A percentile compares a stretch with the other conserved stretches of the same genome.
These are phyloP conservation scores for Diaporthe caulivora DNA, from an alignment of 2,329 filamentous ascomycete species.

Conservation along the genomic window DNA sequence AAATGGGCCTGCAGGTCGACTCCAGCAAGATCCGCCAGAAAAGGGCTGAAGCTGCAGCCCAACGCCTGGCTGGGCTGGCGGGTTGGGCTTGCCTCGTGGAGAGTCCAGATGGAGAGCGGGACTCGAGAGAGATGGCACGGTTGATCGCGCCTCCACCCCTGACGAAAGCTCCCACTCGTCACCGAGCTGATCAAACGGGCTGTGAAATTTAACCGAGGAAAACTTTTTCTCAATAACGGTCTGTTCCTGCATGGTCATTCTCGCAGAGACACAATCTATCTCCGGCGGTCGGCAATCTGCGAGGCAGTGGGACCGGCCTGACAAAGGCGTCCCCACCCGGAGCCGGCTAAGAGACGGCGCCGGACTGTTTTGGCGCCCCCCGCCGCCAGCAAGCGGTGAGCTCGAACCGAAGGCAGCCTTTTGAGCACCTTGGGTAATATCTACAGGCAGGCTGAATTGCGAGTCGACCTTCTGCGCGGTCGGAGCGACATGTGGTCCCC, in stretches of 20 bases:
- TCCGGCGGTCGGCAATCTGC: constrained; percentile 33
- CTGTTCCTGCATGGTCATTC: not conserved
- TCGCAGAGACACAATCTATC: constrained; percentile 16
- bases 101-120: not conserved
- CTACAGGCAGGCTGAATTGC: not conserved
- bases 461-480: not conserved
- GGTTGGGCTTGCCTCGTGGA: not conserved
- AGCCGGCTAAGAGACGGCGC: constrained; percentile 26
- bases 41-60: constrained; percentile 31
- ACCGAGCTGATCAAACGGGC: constrained; percentile 10
- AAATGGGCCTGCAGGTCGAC: not conserved
- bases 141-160: constrained; percentile 27
- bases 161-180: constrained; percentile 24
- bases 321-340: constrained; percentile 4
- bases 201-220: constrained; percentile 12
- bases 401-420: not conserved
- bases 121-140: not conserved
- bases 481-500: constrained; percentile 13
- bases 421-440: not conserved
- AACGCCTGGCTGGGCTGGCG: constrained; percentile 21
- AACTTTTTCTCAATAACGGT: constrained; percentile 15
- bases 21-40: constrained; percentile 17
- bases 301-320: constrained; percentile 29
- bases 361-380: not conserved
- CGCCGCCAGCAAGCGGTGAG: constrained; percentile 25